These are phyloP conservation scores for Penicillium odoratum DNA, from an alignment of 495 filamentous ascomycete species.

Conservation along the genomic window DNA sequence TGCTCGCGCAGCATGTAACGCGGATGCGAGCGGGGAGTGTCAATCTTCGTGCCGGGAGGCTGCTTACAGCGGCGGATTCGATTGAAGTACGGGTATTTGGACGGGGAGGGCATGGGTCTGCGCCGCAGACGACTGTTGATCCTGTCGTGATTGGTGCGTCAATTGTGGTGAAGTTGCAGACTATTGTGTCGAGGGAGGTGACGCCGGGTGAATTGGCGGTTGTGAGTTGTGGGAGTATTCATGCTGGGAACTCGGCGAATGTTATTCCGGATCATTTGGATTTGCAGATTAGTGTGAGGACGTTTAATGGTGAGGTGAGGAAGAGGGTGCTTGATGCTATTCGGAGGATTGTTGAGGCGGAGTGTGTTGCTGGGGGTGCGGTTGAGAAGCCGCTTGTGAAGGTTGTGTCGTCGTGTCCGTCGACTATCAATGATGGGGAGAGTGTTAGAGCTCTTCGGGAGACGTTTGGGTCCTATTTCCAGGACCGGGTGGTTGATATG, in stretches of 20 bases:
- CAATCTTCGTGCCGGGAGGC: slow-evolving; percentile 23
- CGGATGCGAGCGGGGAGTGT: slow-evolving; percentile 45
- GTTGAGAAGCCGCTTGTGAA: slow-evolving; percentile 41
- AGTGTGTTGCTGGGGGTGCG: slow-evolving; percentile 47
- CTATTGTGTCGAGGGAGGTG: slow-evolving; percentile 54
- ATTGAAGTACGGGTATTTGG: slow-evolving; percentile 50
- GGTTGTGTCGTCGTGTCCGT: slow-evolving; percentile 40
- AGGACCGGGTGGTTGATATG: slow-evolving; percentile 25
- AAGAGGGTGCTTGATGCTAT: slow-evolving; percentile 45
- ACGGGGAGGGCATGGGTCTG: slow-evolving; percentile 52
- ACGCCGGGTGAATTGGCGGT: slow-evolving; percentile 52
- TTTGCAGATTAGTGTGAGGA: slow-evolving; percentile 52
- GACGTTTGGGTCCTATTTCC: slow-evolving; percentile 48
- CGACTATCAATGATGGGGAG: slow-evolving; percentile 52
- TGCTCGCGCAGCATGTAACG: slow-evolving; percentile 60
- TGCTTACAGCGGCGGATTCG: slow-evolving; percentile 42
- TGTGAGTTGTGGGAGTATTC: slow-evolving; percentile 53
- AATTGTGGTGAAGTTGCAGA: slow-evolving; percentile 57
- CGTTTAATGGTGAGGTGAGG: slow-evolving; percentile 38
- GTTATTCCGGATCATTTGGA: slow-evolving; percentile 52
- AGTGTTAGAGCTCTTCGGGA: slow-evolving; percentile 39
- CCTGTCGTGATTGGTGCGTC: slow-evolving; percentile 54
- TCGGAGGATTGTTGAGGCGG: slow-evolving; percentile 53
- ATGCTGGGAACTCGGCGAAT: slow-evolving; percentile 54
- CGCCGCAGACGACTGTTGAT: slow-evolving; percentile 55